A percentile compares a stretch with the other conserved stretches of the same genome.
Evolutionary conservation across 805 yeast species (phyloP).

Genomic region (Limtongozyma cylindracea): DNA sequence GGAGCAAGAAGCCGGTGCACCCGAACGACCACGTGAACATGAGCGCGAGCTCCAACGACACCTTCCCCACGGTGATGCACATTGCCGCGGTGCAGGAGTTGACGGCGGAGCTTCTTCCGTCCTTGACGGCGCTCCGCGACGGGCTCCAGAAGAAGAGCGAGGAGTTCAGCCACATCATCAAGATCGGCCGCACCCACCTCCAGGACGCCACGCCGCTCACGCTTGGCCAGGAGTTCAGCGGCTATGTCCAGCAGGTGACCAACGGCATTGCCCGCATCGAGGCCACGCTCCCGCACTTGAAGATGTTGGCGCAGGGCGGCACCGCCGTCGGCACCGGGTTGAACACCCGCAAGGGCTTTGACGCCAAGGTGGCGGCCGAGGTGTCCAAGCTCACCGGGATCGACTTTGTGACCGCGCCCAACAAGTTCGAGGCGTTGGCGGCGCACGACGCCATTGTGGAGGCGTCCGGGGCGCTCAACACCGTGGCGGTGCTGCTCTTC

Average conservation of each 20-base stretch:
- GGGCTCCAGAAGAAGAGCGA: constrained; percentile 55
- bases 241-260: constrained; percentile 81
- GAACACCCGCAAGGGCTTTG: constrained; percentile 83
- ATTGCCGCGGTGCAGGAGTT: constrained; percentile 93
- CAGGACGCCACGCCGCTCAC: constrained; percentile 98
- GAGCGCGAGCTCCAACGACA: constrained; percentile 97
- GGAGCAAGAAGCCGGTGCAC: constrained; percentile 86
- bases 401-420: constrained; percentile 84
- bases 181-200: constrained; percentile 96
- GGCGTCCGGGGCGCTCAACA: constrained; percentile 92
- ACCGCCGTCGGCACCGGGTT: constrained; percentile 98
- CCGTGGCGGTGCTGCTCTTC: constrained; percentile 78
- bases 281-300: constrained; percentile 46
- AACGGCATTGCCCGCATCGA: constrained; percentile 82
- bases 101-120: constrained; percentile 54
- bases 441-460: constrained; percentile 98
- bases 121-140: constrained; percentile 50
- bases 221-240: constrained; percentile 93
- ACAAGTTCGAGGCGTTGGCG: constrained; percentile 96
- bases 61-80: constrained; percentile 99
- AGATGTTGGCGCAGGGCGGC: constrained; percentile 93
- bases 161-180: constrained; percentile 76
- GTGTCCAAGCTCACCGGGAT: constrained; percentile 74
- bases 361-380: constrained; percentile 63
- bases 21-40: constrained; percentile 97